Percentiles rank a stretch among this genome's conserved stretches.
phyloP scores from a whole-genome alignment of 805 yeast genomes.

The Metahyphopichia silvanorum region DNA sequence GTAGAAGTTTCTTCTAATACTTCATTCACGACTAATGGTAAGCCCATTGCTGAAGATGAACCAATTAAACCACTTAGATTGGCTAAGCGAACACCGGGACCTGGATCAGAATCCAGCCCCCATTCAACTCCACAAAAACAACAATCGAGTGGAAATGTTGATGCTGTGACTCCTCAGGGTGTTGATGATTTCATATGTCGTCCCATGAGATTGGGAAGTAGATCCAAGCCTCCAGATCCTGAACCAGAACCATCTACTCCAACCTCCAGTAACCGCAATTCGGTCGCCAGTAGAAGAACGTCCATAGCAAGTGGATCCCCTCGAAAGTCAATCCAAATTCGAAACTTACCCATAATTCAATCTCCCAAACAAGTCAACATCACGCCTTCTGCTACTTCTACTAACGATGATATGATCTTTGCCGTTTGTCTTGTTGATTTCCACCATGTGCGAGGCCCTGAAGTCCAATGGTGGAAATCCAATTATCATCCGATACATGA shows the following conservation, averaged over 20 bases:
- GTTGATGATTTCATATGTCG: constrained; percentile 34
- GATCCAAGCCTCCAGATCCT: constrained; percentile 1
- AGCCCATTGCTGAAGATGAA: no score
- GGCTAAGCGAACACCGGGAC: constrained; percentile 3
- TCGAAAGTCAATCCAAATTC: constrained; percentile 30
- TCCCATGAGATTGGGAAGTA: constrained; percentile 29
- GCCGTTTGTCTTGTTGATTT: constrained; percentile 91
- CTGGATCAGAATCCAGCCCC: neutral
- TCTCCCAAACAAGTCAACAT: constrained; percentile 8
- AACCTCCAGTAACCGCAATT: constrained; percentile 1
- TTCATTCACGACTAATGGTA: no score
- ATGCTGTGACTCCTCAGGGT: constrained; percentile 4
- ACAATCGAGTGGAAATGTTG: neutral
- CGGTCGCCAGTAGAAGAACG: neutral
- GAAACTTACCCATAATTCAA: constrained; percentile 31
- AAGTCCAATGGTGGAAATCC: constrained; percentile 81
- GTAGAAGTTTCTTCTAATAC: no score
- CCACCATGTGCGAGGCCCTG: constrained; percentile 91
- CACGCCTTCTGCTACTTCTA: constrained; percentile 6
- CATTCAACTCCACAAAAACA: constrained; percentile 1
- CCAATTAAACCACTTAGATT: constrained; percentile 4
- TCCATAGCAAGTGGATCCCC: constrained; percentile 3
- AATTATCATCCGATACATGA: constrained; percentile 37
- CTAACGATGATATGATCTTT: constrained; percentile 47
- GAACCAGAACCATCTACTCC: neutral